Evolutionary conservation across 2,329 filamentous ascomycete species (phyloP).

Genomic region (Fusarium sp.): DNA sequence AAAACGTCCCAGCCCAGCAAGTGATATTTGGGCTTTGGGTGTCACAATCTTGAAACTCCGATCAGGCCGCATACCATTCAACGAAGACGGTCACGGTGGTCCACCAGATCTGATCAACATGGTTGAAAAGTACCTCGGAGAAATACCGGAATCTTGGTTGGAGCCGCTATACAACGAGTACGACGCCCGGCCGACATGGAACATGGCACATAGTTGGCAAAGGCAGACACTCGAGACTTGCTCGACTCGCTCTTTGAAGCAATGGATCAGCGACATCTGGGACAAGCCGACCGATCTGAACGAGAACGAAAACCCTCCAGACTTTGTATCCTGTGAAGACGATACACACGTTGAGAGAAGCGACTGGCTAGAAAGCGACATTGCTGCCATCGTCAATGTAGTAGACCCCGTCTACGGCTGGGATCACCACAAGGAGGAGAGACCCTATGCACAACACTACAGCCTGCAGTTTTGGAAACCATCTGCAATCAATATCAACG

Average conservation of each 20-base stretch:
- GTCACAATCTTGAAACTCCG: neutral
- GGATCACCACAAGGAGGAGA: neutral
- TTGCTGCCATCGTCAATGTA: neutral
- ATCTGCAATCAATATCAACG: neutral
- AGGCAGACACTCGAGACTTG: neutral
- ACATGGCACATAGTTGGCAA: neutral
- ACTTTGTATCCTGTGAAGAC: neutral
- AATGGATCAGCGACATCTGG: neutral
- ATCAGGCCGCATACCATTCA: neutral
- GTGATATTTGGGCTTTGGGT: neutral
- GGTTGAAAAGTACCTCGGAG: neutral
- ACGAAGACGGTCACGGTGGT: neutral
- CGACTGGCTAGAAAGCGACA: neutral
- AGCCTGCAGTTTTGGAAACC: neutral
- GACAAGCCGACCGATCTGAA: neutral
- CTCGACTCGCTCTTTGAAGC: neutral
- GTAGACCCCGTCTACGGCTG: neutral
- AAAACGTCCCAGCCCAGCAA: neutral
- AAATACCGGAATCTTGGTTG: neutral
- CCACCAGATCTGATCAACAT: neutral
- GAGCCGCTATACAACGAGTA: neutral
- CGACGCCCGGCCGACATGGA: neutral
- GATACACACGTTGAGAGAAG: accelerated
- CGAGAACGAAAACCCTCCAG: neutral
- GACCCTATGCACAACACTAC: neutral